phyloP scores from a whole-genome alignment of 1,139 yeast genomes.

The Geotrichum carabidarum region DNA sequence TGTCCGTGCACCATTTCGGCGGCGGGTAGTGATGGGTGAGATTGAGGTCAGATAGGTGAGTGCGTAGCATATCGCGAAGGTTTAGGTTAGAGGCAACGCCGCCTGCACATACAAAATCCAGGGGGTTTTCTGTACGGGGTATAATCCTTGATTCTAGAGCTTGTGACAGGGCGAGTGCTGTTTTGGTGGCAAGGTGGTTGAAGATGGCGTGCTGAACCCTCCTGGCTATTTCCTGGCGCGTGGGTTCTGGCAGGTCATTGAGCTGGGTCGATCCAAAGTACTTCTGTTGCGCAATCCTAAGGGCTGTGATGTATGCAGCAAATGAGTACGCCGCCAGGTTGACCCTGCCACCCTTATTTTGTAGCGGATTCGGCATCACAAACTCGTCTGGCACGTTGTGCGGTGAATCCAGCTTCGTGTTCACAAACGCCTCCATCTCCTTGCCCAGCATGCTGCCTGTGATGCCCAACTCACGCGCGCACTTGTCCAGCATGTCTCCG shows the following conservation, averaged over 20 bases:
- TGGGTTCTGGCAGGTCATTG: conserved; percentile 22
- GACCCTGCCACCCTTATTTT: conserved; percentile 45
- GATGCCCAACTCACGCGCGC: conserved; percentile 80
- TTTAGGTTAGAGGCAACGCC: conserved; percentile 81
- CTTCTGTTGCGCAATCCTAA: conserved; percentile 23
- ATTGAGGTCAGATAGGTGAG: conserved; percentile 34
- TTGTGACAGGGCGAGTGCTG: conserved; percentile 46
- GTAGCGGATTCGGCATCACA: conserved; percentile 50
- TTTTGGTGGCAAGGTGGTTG: conserved; percentile 62
- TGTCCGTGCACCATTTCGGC: conserved; percentile 77
- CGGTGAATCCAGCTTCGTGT: conserved; percentile 30
- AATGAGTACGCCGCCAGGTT: conserved; percentile 57
- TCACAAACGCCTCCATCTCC: conserved; percentile 62
- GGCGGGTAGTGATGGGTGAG: conserved; percentile 58
- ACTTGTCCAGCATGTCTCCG: conserved; percentile 91
- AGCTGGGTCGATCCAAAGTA: conserved; percentile 6
- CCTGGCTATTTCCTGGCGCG: conserved; percentile 47
- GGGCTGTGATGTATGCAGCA: conserved; percentile 41
- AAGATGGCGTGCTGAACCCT: conserved; percentile 63
- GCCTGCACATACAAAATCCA: conserved; percentile 76
- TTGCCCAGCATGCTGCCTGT: conserved; percentile 80
- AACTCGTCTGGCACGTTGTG: conserved; percentile 35
- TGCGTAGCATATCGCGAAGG: conserved; percentile 53
- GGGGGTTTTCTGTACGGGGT: conserved; percentile 38
- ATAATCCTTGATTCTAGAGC: conserved; percentile 9